Base-by-base conservation (phyloP, 495 filamentous ascomycete species). In the Aspergillus ostianus region DNA sequence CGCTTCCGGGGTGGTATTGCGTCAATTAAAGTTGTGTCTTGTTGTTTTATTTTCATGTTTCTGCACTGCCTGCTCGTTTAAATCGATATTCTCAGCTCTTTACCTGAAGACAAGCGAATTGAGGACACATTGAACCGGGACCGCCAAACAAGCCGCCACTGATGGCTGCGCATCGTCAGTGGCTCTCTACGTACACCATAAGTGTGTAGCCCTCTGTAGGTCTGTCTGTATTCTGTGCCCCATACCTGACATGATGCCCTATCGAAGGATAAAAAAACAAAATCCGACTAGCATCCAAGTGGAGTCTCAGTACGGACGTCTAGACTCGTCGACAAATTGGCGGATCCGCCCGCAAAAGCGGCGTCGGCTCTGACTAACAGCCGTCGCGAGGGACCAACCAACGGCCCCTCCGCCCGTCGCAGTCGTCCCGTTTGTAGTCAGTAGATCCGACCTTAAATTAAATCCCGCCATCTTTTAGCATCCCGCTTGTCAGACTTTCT, bases 1-100 rank as follows among this genome's bases (percentile, higher is more conserved):
- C 76, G 77, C 77, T 77, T 78, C 77, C 75, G 77, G 77, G 77
- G 77, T 75, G 76, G 77, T 80, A 67, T 67, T 75, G 67, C 73
- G 75, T 78, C 77, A 67, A 73, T 72, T 60, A 67, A 63, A 69
- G 64, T 69, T 64, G 57, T 73, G 56, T 71, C 47, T 51, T 36
- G 41, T 47, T 46, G 57, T 59, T 57, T 51, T 62, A 49, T 64
- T 50, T 32, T 46, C 60, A 32, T 44, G 63, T 56, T 48, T 47
- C 58, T 67, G 44, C 36, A 41, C 36, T 41, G 36, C 13, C 10
- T 49, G 12, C 8, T 49, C 21, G 8, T 47, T 10, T 49, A 6
- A 9, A 20, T 49, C 8, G 19, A n/a, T 4, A 26, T 57, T 29
- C 23, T 62, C 58, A 50, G 51, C 41, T 62, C 60, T 56, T 17